phyloP scores from a whole-genome alignment of 306 rosid genomes.

The Quercus rubra region DNA sequence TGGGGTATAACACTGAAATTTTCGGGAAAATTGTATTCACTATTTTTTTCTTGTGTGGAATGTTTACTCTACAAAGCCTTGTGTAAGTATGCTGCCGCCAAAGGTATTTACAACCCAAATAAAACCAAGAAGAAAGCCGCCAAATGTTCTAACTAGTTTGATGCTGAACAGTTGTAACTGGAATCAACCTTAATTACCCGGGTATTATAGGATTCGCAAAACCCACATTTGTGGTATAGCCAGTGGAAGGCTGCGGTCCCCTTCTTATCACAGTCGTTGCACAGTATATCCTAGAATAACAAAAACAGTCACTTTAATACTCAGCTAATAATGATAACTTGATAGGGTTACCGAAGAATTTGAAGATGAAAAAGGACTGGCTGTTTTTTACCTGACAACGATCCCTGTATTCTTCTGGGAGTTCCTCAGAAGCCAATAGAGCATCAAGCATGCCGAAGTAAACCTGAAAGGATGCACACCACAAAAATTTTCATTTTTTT shows the following conservation, averaged over 20 bases:
- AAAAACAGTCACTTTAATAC: not conserved
- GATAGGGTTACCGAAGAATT: not conserved
- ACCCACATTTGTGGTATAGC: slow-evolving; percentile 51
- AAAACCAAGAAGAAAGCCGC: not conserved
- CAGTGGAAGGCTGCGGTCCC: slow-evolving; percentile 55
- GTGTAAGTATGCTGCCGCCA: not conserved
- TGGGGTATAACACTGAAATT: not conserved
- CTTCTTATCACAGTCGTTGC: slow-evolving; percentile 54
- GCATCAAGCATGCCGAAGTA: slow-evolving; percentile 59
- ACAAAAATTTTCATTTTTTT: not conserved
- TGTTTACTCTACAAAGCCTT: not conserved
- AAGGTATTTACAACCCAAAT: not conserved
- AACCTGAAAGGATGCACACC: slow-evolving; percentile 15
- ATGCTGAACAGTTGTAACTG: slow-evolving; percentile 13
- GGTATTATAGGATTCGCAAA: slow-evolving; percentile 55
- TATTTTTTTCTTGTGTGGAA: not conserved
- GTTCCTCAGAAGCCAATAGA: slow-evolving; percentile 45
- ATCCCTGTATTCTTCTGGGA: slow-evolving; percentile 47
- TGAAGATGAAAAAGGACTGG: not conserved
- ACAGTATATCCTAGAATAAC: slow-evolving; percentile 42
- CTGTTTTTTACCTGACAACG: slow-evolving; percentile 33
- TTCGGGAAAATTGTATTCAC: not conserved
- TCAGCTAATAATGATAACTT: not conserved
- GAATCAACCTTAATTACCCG: slow-evolving; percentile 38
- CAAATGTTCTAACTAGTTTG: slow-evolving; percentile 14